Evolutionary conservation across 2,329 filamentous ascomycete genomes (phyloP), one percentile per base, ranked within the genome.

Genomic region (Exophiala sp.): DNA sequence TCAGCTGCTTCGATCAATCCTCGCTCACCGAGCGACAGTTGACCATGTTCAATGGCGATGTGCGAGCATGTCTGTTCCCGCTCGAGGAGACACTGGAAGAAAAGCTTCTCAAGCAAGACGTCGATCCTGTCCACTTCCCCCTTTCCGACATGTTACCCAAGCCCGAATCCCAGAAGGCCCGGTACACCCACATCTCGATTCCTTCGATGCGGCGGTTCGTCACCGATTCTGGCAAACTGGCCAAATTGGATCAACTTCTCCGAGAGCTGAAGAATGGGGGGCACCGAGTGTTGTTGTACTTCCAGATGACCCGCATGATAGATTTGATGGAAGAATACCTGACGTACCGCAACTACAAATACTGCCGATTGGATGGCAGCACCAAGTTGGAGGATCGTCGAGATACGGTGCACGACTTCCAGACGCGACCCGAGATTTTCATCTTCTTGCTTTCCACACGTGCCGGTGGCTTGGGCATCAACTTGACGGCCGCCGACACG

Each of bases 221-320:
- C 52, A 97, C 91, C 1, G 93, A 97, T 69, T 95, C 89, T 46
- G 93, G 93, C 64, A 98, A 98, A 73, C 80, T 98, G 53, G 90
- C 89, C 40, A 88, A 89, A 65, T 76, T 98, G 43, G 93, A 98
- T 66, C 77, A 87, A 58, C 76, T 98, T 14, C 78, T 98, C 11
- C 86, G 86, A 66, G 80, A 89, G 67, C 82, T 98, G 63, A 98
- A 97, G 77, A 85, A 88, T 55, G 87, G 86, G 56, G 86, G 86
- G 29, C 93, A 98, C 62, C 89, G 93, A 64, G 93, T 98, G 18
- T 76, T 98, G 46, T 75, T 98, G 16, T 98, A 98, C 77, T 98
- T 98, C 86, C 93, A 98, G 75, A 98, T 98, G 93, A 98, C 93
- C 2, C 86, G 88, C 65, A 98, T 98, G 93, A 97, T 98, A 65